Evolutionary conservation across 2,329 filamentous ascomycete genomes (phyloP), one percentile per base, ranked within the genome.

Genomic region (Fusarium transvaalense): DNA sequence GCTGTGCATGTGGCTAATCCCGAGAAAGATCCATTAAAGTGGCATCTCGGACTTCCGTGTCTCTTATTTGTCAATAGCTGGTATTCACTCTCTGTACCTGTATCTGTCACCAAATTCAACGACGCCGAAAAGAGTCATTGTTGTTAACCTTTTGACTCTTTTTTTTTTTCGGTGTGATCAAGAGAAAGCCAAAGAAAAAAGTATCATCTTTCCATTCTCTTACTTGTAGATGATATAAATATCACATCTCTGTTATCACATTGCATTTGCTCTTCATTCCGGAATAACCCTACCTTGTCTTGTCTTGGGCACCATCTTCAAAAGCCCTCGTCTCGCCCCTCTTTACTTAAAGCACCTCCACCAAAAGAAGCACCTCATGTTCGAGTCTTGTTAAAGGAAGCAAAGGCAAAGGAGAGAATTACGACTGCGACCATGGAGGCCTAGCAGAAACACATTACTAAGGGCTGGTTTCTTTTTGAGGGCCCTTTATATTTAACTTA

Each of bases 91-190:
- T n/a, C n/a, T n/a, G n/a, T n/a, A n/a, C n/a, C 42, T 29, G 29
- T 57, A 46, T 6, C 23, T 38, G 54, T 50, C 58, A 47, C 60
- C 60, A 21, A 59, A 60, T 47, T 65, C 60, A 56, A 68, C 55
- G 42, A 54, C 65, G 65, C 61, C 65, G 62, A 56, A 66, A 68
- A 54, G 66, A 69, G 66, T 68, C 66, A 68, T 68, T 65, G 32
- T 54, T 19, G 47, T 64, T 21, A 37, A 15, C 38, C 39, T 59
- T 27, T 25, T 31, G 23, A 21, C 43, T 43, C n/a, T 32, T 32
- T 41, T 15, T 39, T 21, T 10, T 37, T 13, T 23, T 53, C 56
- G 55, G 65, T 23, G 53, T 54, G 38, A 57, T 31, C 38, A 50
- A 42, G 23, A 42, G 21, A 17, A 14, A 15, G 9, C 9, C 6